Evolutionary conservation across 2,329 filamentous ascomycete species (phyloP), one percentile per base, ranked within the genome.

Genomic region (Botryotinia convoluta): DNA sequence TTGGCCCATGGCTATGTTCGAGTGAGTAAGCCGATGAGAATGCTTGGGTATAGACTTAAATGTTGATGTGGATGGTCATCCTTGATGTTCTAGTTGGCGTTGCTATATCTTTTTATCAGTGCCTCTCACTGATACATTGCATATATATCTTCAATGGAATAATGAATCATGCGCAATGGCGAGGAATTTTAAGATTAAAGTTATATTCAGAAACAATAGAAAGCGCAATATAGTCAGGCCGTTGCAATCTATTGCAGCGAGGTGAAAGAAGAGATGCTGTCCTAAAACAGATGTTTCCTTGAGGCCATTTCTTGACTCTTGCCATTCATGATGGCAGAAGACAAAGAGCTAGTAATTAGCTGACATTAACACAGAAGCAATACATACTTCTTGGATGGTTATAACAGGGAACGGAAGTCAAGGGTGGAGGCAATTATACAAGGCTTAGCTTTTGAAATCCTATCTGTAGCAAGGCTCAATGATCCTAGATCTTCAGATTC

Each of bases 201-300:
- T 10, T 10, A 20, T 3, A 18, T 42, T n/a, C 4, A n/a, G 18
- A 4, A 3, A 39, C 1, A 9, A 3, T 9, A n/a, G 16, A 39
- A 42, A 18, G 18, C 0, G 1, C 2, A 26, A 9, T 26, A 18
- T 16, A 1, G 9, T 7, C 20, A 35, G 7, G 22, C 6, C 10
- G 22, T 18, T n/a, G 2, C 8, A 32, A n/a, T n/a, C 26, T 26
- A 8, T 29, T 29, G 5, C 8, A 29, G 9, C 8, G 16, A 29
- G 22, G 1, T 14, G 10, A 54, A 39, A 29, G n/a, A 54, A n/a
- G 32, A 3, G 26, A 48, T 37, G 4, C 10, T 18, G 7, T 48
- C 1, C 14, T 3, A 8, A 12, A 37, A 18, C 26, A 39, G 8
- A 39, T 12, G 9, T 39, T 54, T 14, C 4, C 18, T 20, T 22